Percentiles rank a stretch among this genome's conserved stretches.
phyloP scores from a whole-genome alignment of 2,329 filamentous ascomycete genomes.

The Cercospora brassicicola region DNA sequence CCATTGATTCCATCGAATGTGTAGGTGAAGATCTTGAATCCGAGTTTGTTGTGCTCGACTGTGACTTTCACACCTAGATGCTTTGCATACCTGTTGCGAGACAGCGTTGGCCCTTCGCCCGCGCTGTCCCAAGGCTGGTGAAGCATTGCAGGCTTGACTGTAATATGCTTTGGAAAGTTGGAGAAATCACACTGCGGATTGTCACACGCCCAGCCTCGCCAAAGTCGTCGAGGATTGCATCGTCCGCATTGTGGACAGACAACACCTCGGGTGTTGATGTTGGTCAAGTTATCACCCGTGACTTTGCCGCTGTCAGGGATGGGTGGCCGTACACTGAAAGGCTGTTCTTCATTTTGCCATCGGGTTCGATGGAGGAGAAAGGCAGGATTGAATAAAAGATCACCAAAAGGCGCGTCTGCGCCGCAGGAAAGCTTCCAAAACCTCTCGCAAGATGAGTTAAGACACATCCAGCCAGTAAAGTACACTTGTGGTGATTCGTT shows the following conservation, averaged over 20 bases:
- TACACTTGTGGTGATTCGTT: slow-evolving; percentile 43
- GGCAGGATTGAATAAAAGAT: slow-evolving; percentile 54
- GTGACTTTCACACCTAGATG: slow-evolving; percentile 37
- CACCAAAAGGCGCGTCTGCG: slow-evolving; percentile 30
- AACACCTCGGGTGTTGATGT: slow-evolving; percentile 61
- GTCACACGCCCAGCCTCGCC: slow-evolving; percentile 63
- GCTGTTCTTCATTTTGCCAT: slow-evolving; percentile 44
- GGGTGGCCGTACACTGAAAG: slow-evolving; percentile 45
- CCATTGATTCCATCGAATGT: slow-evolving; percentile 48
- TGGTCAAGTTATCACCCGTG: slow-evolving; percentile 51
- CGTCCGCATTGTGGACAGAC: slow-evolving; percentile 65
- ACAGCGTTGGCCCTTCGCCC: slow-evolving; percentile 34
- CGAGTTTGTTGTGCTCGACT: slow-evolving; percentile 39
- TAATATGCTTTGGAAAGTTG: slow-evolving; percentile 30
- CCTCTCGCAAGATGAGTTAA: slow-evolving; percentile 51
- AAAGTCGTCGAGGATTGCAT: slow-evolving; percentile 62
- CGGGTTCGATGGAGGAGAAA: slow-evolving; percentile 59
- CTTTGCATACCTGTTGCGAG: slow-evolving; percentile 33
- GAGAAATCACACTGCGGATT: slow-evolving; percentile 51
- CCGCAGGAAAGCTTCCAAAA: slow-evolving; percentile 57
- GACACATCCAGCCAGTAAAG: slow-evolving; percentile 59
- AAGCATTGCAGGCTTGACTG: slow-evolving; percentile 29
- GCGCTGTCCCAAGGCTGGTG: slow-evolving; percentile 34
- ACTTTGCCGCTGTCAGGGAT: slow-evolving; percentile 43
- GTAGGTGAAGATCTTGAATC: slow-evolving; percentile 49